Evolutionary conservation across 192 early-diverging fungal genomes (phyloP).

Genomic region (Umbelopsis ramanniana): DNA sequence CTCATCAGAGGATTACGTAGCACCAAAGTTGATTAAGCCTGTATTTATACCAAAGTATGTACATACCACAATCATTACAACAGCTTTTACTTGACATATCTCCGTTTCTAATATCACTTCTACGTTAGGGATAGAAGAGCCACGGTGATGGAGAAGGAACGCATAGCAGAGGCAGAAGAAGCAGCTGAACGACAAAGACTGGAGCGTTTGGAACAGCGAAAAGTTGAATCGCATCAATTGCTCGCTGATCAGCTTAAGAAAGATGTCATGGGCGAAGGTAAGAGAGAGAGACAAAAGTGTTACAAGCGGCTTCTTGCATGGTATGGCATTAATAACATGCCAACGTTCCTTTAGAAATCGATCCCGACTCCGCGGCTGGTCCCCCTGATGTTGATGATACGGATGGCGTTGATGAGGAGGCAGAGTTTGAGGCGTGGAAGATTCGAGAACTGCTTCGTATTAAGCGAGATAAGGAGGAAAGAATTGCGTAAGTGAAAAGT

Average conservation of each 20-base stretch:
- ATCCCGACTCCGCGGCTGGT: slow-evolving; percentile 14
- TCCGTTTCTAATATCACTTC: not conserved
- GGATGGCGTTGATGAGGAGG: slow-evolving; percentile 85
- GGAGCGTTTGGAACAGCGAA: slow-evolving; percentile 62
- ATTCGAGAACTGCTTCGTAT: slow-evolving; percentile 87
- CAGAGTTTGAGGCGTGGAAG: slow-evolving; percentile 91
- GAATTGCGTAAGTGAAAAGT: slow-evolving; percentile 55
- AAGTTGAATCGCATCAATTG: slow-evolving; percentile 76
- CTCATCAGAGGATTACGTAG: slow-evolving; percentile 70
- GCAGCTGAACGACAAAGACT: slow-evolving; percentile 60
- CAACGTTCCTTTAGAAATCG: not conserved
- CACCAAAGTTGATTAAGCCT: slow-evolving; percentile 77
- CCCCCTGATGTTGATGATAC: slow-evolving; percentile 83
- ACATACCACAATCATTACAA: not conserved
- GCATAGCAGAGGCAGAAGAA: slow-evolving; percentile 56
- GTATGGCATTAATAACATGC: too few species aligned
- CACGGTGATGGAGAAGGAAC: slow-evolving; percentile 62
- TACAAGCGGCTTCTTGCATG: not conserved
- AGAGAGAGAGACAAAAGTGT: not conserved
- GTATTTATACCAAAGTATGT: slow-evolving; percentile 90
- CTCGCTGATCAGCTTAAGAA: slow-evolving; percentile 71
- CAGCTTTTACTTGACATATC: not conserved
- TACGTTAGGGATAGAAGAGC: slow-evolving; percentile 58
- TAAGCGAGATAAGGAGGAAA: slow-evolving; percentile 84
- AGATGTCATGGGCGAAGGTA: slow-evolving; percentile 61